These are phyloP conservation scores for Colletotrichum sansevieriae DNA, from an alignment of 2,329 filamentous ascomycete genomes.

Conservation along the genomic window DNA sequence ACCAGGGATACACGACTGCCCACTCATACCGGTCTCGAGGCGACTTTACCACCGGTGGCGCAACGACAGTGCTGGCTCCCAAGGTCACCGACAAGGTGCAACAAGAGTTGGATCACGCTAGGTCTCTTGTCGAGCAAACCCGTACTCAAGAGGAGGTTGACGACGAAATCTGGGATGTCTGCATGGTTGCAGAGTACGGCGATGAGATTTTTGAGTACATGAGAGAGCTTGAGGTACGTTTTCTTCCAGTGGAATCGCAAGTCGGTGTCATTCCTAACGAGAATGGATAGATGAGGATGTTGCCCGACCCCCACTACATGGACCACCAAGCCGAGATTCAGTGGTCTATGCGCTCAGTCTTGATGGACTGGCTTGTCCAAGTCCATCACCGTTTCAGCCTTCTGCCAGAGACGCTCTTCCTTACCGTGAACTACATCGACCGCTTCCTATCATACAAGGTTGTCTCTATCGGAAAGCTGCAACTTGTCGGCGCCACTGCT, in stretches of 20 bases:
- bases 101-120: constrained; percentile 77
- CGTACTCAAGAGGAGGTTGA: constrained; percentile 81
- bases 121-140: constrained; percentile 74
- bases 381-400: constrained; percentile 93
- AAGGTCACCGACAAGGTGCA: constrained; percentile 76
- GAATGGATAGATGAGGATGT: constrained; percentile 74
- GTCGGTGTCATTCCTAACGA: constrained; percentile 44
- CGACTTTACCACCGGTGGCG: constrained; percentile 65
- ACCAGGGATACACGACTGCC: constrained; percentile 82
- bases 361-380: constrained; percentile 98
- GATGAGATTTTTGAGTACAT: constrained; percentile 97
- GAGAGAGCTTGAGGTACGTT: constrained; percentile 83
- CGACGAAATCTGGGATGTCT: constrained; percentile 92
- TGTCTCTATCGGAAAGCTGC: constrained; percentile 93
- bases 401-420: constrained; percentile 93
- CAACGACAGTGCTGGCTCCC: constrained; percentile 76
- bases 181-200: constrained; percentile 97
- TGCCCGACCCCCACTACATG: constrained; percentile 96
- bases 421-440: constrained; percentile 97
- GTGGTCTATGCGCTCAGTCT: constrained; percentile 97
- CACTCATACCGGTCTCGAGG: constrained; percentile 82
- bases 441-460: constrained; percentile 95
- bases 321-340: constrained; percentile 96
- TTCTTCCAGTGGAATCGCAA: neutral
- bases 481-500: constrained; percentile 95